Base-by-base conservation (phyloP, 768 basidiomycete genomes). In the Mycena vitilis region DNA sequence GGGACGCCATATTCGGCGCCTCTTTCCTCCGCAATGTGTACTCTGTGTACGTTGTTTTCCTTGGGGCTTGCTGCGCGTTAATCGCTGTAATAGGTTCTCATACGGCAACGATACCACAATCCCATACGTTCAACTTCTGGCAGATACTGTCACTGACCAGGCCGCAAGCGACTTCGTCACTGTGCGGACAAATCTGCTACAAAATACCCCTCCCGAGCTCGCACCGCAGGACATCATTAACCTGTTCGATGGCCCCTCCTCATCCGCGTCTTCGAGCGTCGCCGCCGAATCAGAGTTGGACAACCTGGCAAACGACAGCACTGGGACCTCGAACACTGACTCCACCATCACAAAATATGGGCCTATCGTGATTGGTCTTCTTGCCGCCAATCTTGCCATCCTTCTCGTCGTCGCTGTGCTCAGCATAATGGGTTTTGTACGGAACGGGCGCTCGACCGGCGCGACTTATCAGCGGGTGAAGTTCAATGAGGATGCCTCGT, bases 91-190 rank as follows among this genome's bases (percentile, higher is more conserved):
- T 5, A 84, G 83, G 5, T 85, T 79, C 75, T 79, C 85, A 63
- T 85, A 84, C 71, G 84, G 82, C 34, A 80, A 84, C 65, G 71
- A 77, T 47, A 71, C 64, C 5, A 74, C 72, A 1, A 70, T 71
- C 2, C 81, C 84, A 11, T 81, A 79, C 54, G 81, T 85, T 61
- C 83, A 84, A 64, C 72, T 85, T 5, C 74, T 85, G 12, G 76
- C 82, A 0, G 73, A 80, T 34, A 79, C 81, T 0, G 75, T 81
- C n/a, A 71, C 73, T 8, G 76, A 77, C 13, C 79, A 78, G 38
- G 83, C 81, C 0, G 78, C 76, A 22, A 55, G 72, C 7, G 73
- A 81, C 38, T 81, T 83, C 1, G 36, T 71, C 9, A 65, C 62
- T 16, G 75, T 77, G 48, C 78, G 80, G 4, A 69, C 69, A 15